Evolutionary conservation across 1,284 basidiomycete genomes (phyloP).

Genomic region (Cutaneotrichosporon spelunceum): DNA sequence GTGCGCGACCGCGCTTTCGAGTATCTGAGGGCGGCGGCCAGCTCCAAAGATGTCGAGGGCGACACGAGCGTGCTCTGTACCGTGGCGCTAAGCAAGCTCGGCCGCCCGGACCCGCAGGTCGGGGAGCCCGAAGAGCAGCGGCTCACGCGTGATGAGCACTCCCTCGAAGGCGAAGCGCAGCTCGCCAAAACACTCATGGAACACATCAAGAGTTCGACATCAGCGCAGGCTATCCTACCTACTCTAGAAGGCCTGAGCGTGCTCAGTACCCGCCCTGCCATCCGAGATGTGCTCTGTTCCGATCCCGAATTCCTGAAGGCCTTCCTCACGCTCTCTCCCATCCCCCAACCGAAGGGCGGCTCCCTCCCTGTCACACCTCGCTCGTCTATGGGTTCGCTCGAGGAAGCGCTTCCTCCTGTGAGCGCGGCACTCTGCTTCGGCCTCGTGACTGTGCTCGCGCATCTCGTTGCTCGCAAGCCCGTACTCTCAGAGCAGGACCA

Average conservation of each 20-base stretch:
- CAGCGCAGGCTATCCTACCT: constrained; percentile 51
- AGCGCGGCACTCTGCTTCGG: constrained; percentile 65
- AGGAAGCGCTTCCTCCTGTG: constrained; percentile 26
- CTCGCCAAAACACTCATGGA: constrained; percentile 61
- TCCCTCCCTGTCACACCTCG: constrained; percentile 58
- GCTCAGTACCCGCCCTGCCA: constrained; percentile 62
- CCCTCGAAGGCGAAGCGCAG: constrained; percentile 51
- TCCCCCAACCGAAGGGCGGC: constrained; percentile 30
- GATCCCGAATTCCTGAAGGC: constrained; percentile 60
- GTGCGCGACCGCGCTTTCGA: constrained; percentile 56
- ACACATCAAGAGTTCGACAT: constrained; percentile 50
- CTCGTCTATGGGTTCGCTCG: constrained; percentile 29
- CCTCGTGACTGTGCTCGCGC: constrained; percentile 67
- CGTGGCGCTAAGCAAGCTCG: constrained; percentile 72
- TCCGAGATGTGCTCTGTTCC: constrained; percentile 64
- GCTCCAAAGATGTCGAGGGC: constrained; percentile 33
- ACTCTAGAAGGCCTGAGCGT: constrained; percentile 80
- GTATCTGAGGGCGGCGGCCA: constrained; percentile 50
- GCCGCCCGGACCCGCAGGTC: constrained; percentile 56
- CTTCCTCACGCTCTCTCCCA: constrained; percentile 57
- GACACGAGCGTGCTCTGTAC: constrained; percentile 57
- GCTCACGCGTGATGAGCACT: constrained; percentile 22
- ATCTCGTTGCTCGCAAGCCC: constrained; percentile 68
- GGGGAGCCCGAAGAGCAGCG: constrained; percentile 53
- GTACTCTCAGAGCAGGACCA: constrained; percentile 71